Evolutionary conservation across 768 basidiomycete genomes (phyloP).

Genomic region (Dacryopinax primogenitus): DNA sequence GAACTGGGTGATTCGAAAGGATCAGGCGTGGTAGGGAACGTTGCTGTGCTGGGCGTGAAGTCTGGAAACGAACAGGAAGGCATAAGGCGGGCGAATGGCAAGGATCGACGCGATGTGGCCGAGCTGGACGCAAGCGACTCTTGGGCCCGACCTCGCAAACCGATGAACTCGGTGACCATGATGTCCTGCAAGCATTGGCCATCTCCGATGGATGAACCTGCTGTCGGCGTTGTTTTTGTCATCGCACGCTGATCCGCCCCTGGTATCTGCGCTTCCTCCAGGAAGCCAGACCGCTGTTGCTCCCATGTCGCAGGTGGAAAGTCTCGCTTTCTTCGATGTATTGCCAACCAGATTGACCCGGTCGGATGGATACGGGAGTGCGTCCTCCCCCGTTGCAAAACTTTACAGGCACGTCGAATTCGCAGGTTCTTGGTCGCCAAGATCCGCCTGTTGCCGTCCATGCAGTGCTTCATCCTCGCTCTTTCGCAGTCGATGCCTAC

Average conservation of each 20-base stretch:
- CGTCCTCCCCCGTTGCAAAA: background rate
- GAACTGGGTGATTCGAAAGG: background rate
- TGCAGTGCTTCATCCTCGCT: background rate
- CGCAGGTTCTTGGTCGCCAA: background rate
- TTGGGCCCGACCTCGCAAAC: background rate
- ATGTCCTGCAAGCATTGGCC: background rate
- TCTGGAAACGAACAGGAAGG: background rate
- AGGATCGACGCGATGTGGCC: background rate
- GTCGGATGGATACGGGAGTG: background rate
- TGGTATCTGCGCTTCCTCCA: background rate
- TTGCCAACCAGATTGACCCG: background rate
- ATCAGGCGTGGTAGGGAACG: background rate
- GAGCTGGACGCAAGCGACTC: constrained; percentile 2
- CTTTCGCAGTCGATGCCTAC: background rate
- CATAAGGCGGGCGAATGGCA: background rate
- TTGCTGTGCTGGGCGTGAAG: background rate
- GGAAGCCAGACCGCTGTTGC: background rate
- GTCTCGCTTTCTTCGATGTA: constrained; percentile 7
- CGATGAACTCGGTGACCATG: background rate
- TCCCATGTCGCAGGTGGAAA: background rate
- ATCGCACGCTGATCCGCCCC: background rate
- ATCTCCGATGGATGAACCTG: background rate
- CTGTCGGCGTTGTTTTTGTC: background rate
- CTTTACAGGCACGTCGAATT: background rate
- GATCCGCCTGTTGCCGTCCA: constrained; percentile 1